Evolutionary conservation across 768 basidiomycete genomes (phyloP), one percentile per base, ranked within the genome.

Genomic region (Clavaria fumosa): DNA sequence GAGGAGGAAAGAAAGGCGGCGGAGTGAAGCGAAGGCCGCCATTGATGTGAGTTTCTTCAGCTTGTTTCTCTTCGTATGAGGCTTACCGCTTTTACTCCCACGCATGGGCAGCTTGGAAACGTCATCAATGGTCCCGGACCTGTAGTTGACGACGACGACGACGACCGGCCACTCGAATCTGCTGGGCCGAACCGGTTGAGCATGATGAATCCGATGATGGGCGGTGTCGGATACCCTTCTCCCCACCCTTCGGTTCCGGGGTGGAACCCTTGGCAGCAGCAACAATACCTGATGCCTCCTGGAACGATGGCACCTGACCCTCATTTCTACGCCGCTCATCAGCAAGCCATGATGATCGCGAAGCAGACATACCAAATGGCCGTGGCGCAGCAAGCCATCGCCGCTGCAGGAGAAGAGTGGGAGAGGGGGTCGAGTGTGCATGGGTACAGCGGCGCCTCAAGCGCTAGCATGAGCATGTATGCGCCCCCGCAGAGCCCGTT

Each of bases 351-450:
- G 71, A 60, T 84, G 60, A 58, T 66, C 39, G 86, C 86, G 37
- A 89, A 89, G 55, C 86, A 89, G 54, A 75, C 85, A 3, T 90
- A 85, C 50, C 86, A 89, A 55, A 73, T 81, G 63, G 80, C 86
- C 2, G 79, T 90, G 30, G 86, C 86, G 4, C 86, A 86, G 54
- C 86, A 89, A 46, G 86, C 86, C 4, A 78, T 88, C 70, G 78
- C 75, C 5, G 73, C 76, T 5, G 86, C 86, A n/a, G 83, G 70
- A 14, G 86, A 89, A 22, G 84, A 89, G 51, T 90, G 86, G 86
- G 86, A 90, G 51, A 75, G 85, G 23, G 69, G 72, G 5, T 84
- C 81, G 37, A 70, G 61, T 24, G 45, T 67, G 20, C 62, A 60
- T 11, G 69, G 71, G 12, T 61, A 58, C 43, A 60, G 61, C 11